Evolutionary conservation across 75 land plant species (phyloP).

Genomic region (Gnetum montanum): DNA sequence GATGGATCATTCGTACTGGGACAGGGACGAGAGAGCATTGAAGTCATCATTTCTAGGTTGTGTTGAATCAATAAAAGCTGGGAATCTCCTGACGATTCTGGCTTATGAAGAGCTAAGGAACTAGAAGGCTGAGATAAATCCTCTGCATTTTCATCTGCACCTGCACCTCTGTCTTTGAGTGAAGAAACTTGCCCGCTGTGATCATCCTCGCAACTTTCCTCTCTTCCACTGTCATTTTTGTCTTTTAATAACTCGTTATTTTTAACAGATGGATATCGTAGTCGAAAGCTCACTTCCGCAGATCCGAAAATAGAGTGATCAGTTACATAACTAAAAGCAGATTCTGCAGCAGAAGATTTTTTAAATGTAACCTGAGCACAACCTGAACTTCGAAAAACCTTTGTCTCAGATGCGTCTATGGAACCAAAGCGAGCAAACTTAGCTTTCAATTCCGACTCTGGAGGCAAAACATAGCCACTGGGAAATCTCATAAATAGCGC

Average conservation of each 20-base stretch:
- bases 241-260: neutral
- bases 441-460: constrained; percentile 11
- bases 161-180: neutral
- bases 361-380: constrained; percentile 18
- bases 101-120: neutral
- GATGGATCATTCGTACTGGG: constrained; percentile 2
- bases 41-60: constrained; percentile 9
- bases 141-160: constrained; percentile 1
- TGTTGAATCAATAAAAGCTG: constrained; percentile 8
- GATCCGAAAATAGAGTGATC: constrained; percentile 8
- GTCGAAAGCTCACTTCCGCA: constrained; percentile 4
- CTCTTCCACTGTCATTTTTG: constrained; percentile 3
- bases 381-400: constrained; percentile 9
- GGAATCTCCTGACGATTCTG: constrained; percentile 4
- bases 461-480: constrained; percentile 8
- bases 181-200: neutral
- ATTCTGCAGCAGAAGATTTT: constrained; percentile 10
- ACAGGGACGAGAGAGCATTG: constrained; percentile 9
- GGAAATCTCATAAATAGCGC: constrained; percentile 12
- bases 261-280: constrained; percentile 1
- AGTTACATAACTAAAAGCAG: constrained; percentile 10
- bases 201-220: neutral
- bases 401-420: constrained; percentile 9
- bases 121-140: neutral
- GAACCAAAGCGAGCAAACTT: constrained; percentile 11